Base-by-base conservation (phyloP, 2,329 filamentous ascomycete genomes). In the Pseudogymnoascus sp. region DNA sequence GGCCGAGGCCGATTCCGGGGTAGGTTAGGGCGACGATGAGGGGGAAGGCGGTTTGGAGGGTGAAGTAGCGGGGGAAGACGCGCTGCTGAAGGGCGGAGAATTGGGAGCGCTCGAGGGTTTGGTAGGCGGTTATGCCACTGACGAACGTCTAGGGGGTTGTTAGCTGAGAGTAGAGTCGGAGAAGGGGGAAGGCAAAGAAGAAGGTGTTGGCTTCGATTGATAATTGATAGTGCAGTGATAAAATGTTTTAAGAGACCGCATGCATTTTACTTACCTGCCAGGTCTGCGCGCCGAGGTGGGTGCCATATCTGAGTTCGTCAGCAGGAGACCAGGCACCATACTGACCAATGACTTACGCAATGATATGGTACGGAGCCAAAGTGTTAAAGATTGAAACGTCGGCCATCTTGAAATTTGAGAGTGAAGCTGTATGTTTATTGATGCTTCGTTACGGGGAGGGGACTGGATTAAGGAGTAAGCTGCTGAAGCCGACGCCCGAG, bases 31-130 rank as follows among this genome's bases (percentile, higher is more conserved):
- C 87, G 16, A 97, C 78, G 20, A 90, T 70, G 14, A 87, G 73
- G 0, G 94, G 90, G 1, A 93, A 77, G 5, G 81, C 79, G 3
- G 90, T 86, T 76, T 97, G 93, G 62, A 97, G 77, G 50, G 83
- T 79, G 73, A 97, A 97, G 79, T 96, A 99, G 68, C 90, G 81
- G 34, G 91, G 91, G 77, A 97, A 96, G 60, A 92, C 83, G 65
- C 84, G 84, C 66, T 85, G 81, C 75, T 97, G 93, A 32, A 97
- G 82, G 16, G 85, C 80, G 25, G 87, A 84, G 77, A 99, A 97
- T 71, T 90, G 85, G 0, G 90, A 84, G 25, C 90, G 85, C 25
- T 90, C 85, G 37, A 97, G 84, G 9, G 83, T 81, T 70, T 81
- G 86, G 79, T 88, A 96, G 69, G 90, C 86, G 61, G 92, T 79